Percentiles rank a stretch among this genome's conserved stretches.
These are phyloP conservation scores for Sutorius australiensis DNA, from an alignment of 768 basidiomycete genomes.

Conservation along the genomic window DNA sequence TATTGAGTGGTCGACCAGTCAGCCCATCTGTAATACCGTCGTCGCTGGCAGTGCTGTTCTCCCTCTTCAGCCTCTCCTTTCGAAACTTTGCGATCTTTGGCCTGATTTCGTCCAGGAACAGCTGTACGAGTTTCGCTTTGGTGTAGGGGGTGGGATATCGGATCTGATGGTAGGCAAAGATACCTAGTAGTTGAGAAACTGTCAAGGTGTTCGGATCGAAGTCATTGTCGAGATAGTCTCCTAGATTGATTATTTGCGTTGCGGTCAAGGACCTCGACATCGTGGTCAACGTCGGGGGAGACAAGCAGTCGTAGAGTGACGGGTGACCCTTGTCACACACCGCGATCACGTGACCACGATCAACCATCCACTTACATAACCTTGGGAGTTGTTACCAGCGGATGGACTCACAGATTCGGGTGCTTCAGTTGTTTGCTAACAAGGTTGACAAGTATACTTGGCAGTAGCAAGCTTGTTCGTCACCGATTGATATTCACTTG, in stretches of 20 bases:
- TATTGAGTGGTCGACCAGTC: constrained; percentile 68
- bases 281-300: constrained; percentile 21
- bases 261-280: constrained; percentile 76
- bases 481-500: too few relatives aligned
- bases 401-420: too few relatives aligned
- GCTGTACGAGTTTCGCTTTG: constrained; percentile 69
- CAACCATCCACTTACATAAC: background rate
- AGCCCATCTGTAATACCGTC: constrained; percentile 79
- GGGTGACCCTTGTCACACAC: constrained; percentile 1
- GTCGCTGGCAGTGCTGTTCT: constrained; percentile 72
- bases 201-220: constrained; percentile 74
- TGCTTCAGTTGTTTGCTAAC: too few relatives aligned
- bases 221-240: constrained; percentile 75
- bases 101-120: constrained; percentile 78
- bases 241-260: constrained; percentile 66
- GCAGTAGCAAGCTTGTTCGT: too few relatives aligned
- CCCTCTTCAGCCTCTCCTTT: constrained; percentile 59
- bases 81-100: constrained; percentile 52
- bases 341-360: constrained; percentile 21
- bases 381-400: too few relatives aligned
- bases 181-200: constrained; percentile 74
- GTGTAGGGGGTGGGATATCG: constrained; percentile 70
- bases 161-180: constrained; percentile 74
- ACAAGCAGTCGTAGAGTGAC: background rate
- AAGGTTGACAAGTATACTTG: too few relatives aligned